Evolutionary conservation across 2,329 filamentous ascomycete genomes (phyloP).

Genomic region (Phaeosphaeriaceae sp.): DNA sequence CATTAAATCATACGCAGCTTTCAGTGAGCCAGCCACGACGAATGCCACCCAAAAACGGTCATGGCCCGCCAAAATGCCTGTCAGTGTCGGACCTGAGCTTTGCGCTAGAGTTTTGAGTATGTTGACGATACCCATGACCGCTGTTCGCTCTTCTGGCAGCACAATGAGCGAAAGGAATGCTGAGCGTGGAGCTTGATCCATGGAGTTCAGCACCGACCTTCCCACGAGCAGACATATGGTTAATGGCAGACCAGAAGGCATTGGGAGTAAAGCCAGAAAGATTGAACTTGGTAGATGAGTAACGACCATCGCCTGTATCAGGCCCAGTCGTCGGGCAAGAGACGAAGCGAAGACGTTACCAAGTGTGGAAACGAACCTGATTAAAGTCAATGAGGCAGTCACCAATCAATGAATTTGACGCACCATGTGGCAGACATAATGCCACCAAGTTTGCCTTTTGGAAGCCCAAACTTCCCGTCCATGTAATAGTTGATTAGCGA

Average conservation of each 20-base stretch:
- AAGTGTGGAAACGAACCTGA: slow-evolving; percentile 39
- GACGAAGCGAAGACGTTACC: slow-evolving; percentile 42
- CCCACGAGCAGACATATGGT: slow-evolving; percentile 42
- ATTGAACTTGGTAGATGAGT: slow-evolving; percentile 47
- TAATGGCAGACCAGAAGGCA: slow-evolving; percentile 27
- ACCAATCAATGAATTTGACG: background rate
- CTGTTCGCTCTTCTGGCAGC: slow-evolving; percentile 43
- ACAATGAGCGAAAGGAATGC: slow-evolving; percentile 46
- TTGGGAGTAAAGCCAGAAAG: slow-evolving; percentile 42
- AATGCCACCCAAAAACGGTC: slow-evolving; percentile 49
- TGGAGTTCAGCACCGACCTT: slow-evolving; percentile 42
- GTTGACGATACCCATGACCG: slow-evolving; percentile 50
- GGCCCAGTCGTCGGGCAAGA: slow-evolving; percentile 68
- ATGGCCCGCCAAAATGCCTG: slow-evolving; percentile 43
- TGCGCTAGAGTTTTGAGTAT: slow-evolving; percentile 47
- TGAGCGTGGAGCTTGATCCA: slow-evolving; percentile 48
- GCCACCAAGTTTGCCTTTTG: slow-evolving; percentile 60
- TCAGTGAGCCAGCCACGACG: slow-evolving; percentile 45
- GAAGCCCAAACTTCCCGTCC: slow-evolving; percentile 62
- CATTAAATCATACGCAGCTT: slow-evolving; percentile 44
- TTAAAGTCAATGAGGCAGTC: background rate
- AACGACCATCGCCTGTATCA: slow-evolving; percentile 54
- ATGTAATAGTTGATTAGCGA: slow-evolving; percentile 60
- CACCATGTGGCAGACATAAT: slow-evolving; percentile 58
- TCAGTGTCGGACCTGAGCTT: slow-evolving; percentile 42